Evolutionary conservation across 148 eudicot species (phyloP), one percentile per base, ranked within the genome.

Genomic region (Pharnaceum exiguum): DNA sequence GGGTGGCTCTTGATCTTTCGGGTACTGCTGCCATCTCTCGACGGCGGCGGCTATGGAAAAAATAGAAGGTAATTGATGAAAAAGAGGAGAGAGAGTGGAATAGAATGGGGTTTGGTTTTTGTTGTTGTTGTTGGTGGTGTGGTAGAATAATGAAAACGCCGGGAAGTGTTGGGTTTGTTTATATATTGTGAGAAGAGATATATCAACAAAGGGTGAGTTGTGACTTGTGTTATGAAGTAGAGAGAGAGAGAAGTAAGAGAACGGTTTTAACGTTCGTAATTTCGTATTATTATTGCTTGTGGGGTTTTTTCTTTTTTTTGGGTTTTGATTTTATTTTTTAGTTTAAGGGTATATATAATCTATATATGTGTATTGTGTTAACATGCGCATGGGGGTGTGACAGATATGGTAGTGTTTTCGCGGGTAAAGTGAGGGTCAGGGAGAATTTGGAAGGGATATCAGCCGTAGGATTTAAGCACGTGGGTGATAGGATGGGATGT

Each of bases 1-100:
- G 62, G 40, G 62, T 68, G n/a, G n/a, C n/a, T 46, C 74, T 73
- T 21, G 81, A 73, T 81, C 86, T 77, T 55, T 80, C 75, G 8
- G 75, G 40, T 13, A 54, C 77, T 79, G 61, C 63, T 50, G 47
- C 76, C 73, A 63, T 62, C 38, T 19, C 42, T 8, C 7, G 3
- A 54, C 46, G 60, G 11, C 28, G 51, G 58, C 30, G 54, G 38
- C 4, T 46, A 43, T 26, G n/a, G n/a, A n/a, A n/a, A n/a, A n/a
- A n/a, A n/a, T n/a, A n/a, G n/a, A n/a, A n/a, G n/a, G n/a, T n/a
- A n/a, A n/a, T n/a, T n/a, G n/a, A n/a, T n/a, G n/a, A n/a, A n/a
- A n/a, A n/a, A 49, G 36, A 42, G 36, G 26, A 17, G 26, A 28
- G 49, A 43, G 51, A 23, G 62, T 61, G 45, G 57, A 21, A 12